Base-by-base conservation (phyloP, 202 grass and related monocot species). In the Saccharum hybrid region DNA sequence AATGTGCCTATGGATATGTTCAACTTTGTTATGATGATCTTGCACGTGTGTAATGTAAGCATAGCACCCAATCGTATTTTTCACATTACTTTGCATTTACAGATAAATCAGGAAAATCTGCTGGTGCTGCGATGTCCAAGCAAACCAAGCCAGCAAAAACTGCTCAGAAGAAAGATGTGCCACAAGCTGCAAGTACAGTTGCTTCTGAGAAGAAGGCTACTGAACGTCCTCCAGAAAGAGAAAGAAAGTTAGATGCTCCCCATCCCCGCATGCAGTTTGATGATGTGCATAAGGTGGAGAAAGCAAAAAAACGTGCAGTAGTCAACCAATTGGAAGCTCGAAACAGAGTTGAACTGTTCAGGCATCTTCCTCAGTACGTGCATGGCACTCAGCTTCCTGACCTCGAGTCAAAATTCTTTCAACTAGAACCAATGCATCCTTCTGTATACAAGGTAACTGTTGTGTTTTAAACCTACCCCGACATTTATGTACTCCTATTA, bases 351-450 rank as follows among this genome's bases (percentile, higher is more conserved):
- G 94, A 94, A 85, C 68, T 97, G 79, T 97, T 97, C 85, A 86
- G 90, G 66, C 94, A 94, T 81, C 85, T 97, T 59, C 92, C 94
- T 62, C 94, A 97, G 76, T 94, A 92, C 22, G 88, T 83, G 68
- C 92, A 94, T 89, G 92, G 94, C 69, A 97, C 92, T 72, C 94
- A 97, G 59, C 90, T 97, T 81, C 94, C 90, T 79, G 94, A 94
- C 68, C 92, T 97, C 2, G 92, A 97, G 79, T 86, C 84, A 63
- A 97, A 94, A 75, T 94, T 94, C 81, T 97, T 97, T 88, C 94
- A 94, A 78, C 90, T 97, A 70, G 92, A 97, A 63, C 88, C 88
- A 19, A 89, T 97, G 59, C 94, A 97, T 81, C 92, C 94, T 76
- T 97, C 94, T 92, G 94, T 97, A 34, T 97, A 92, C 87, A 94